phyloP scores from a whole-genome alignment of 2,329 filamentous ascomycete species.

The Aspergillus persii region DNA sequence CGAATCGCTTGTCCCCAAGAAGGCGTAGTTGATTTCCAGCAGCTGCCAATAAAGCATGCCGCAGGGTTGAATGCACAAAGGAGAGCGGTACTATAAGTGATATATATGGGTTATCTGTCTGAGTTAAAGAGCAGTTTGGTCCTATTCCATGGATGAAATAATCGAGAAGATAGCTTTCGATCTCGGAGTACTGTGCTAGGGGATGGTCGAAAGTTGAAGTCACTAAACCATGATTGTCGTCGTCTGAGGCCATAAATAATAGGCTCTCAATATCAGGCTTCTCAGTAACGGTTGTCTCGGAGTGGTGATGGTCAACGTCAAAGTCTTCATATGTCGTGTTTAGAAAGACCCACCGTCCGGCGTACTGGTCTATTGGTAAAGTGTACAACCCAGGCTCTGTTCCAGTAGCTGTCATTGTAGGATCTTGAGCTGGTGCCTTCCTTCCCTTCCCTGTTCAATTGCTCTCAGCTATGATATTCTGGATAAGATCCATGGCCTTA shows the following conservation, averaged over 20 bases:
- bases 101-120: constrained; percentile 29
- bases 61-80: constrained; percentile 21
- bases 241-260: neutral
- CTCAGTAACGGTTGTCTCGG: too few relatives aligned
- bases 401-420: constrained; percentile 8
- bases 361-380: constrained; percentile 2
- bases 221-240: neutral
- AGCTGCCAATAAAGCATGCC: constrained; percentile 27
- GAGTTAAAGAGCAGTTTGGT: constrained; percentile 30
- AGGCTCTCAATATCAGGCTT: neutral
- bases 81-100: constrained; percentile 23
- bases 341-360: constrained; percentile 24
- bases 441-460: constrained; percentile 7
- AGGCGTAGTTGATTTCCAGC: constrained; percentile 30
- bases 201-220: constrained; percentile 9
- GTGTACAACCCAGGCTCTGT: neutral
- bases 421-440: constrained; percentile 1
- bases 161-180: constrained; percentile 21
- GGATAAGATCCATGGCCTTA: neutral
- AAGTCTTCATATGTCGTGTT: constrained; percentile 25
- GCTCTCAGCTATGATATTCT: too few relatives aligned
- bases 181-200: constrained; percentile 8
- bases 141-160: constrained; percentile 32
- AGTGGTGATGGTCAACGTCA: neutral
- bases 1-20: constrained; percentile 23